Conservation (phyloP, 2,329 filamentous ascomycete species). For the Fusarium sarcochroum region DNA sequence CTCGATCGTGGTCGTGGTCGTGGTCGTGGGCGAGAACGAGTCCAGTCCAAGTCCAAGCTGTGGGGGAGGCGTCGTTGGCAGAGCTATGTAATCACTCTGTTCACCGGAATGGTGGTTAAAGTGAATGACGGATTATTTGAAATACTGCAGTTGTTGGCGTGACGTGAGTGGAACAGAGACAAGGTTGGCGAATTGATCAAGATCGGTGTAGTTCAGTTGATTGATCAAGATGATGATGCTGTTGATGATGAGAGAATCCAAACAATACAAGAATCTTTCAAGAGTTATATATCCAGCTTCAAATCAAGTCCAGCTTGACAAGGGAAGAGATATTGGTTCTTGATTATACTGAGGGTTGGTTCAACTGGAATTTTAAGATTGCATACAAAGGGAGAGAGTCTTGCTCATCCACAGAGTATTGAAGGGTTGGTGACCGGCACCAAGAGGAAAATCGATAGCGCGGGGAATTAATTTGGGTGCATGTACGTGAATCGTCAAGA, state of each 20-base stretch:
- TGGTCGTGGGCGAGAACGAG: slow-evolving; percentile 1
- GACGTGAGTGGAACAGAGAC: slow-evolving; percentile 19
- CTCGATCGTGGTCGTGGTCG: slow-evolving; percentile 8
- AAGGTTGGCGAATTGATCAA: slow-evolving; percentile 15
- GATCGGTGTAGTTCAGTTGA: slow-evolving; percentile 6
- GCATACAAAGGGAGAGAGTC: slow-evolving; percentile 46
- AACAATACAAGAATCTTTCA: slow-evolving; percentile 13
- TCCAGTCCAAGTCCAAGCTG: slow-evolving; percentile 11
- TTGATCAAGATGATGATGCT: slow-evolving; percentile 13
- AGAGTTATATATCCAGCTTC: slow-evolving; percentile 38
- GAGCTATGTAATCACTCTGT: slow-evolving; percentile 6
- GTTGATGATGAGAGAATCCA: slow-evolving; percentile 10
- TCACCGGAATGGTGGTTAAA: slow-evolving; percentile 41
- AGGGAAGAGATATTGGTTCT: slow-evolving; percentile 44
- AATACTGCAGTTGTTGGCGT: slow-evolving; percentile 5
- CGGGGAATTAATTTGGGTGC: slow-evolving; percentile 19
- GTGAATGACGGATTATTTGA: slow-evolving; percentile 19
- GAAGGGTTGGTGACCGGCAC: slow-evolving; percentile 43
- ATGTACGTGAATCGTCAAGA: slow-evolving; percentile 41
- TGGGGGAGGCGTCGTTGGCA: slow-evolving; percentile 29
- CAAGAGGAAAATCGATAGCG: slow-evolving; percentile 27
- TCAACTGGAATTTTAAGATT: slow-evolving; percentile 44
- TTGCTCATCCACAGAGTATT: slow-evolving; percentile 42
- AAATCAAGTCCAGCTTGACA: slow-evolving; percentile 46
- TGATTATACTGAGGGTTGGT: slow-evolving; percentile 33